These are phyloP conservation scores for Vicia sativa DNA, from an alignment of 306 rosid genomes.

Conservation along the genomic window DNA sequence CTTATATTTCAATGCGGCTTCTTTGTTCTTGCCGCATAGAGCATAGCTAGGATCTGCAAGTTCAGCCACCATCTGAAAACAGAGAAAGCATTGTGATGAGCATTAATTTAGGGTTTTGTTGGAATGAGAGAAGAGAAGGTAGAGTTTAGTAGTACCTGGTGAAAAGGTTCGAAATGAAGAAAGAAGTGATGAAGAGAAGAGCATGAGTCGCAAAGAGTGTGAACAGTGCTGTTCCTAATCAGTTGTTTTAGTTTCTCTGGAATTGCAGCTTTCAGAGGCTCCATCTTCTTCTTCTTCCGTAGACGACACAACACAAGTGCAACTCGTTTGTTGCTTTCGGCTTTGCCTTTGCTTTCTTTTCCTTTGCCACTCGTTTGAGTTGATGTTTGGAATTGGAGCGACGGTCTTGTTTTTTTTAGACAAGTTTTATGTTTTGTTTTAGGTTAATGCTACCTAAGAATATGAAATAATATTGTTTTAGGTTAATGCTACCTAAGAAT, in stretches of 20 bases:
- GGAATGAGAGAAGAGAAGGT: not conserved
- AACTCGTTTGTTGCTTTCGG: not conserved
- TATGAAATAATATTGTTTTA: no score
- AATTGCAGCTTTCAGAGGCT: constrained; percentile 64
- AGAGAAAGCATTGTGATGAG: not conserved
- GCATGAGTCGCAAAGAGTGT: constrained; percentile 55
- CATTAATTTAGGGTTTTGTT: constrained; percentile 27
- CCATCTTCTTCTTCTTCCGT: constrained; percentile 49
- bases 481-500: no score
- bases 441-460: no score
- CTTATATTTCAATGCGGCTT: constrained; percentile 65
- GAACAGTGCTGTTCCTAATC: constrained; percentile 47
- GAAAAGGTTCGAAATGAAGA: constrained; percentile 64
- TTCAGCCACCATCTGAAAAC: constrained; percentile 55
- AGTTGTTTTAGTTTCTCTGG: constrained; percentile 60
- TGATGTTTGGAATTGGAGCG: no score
- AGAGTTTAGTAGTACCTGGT: constrained; percentile 45
- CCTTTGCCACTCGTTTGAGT: not conserved
- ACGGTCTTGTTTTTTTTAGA: no score
- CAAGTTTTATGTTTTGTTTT: no score
- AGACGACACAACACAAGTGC: not conserved
- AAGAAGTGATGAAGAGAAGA: constrained; percentile 62
- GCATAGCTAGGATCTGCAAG: constrained; percentile 56
- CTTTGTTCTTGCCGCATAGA: constrained; percentile 74
- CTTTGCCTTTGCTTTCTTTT: not conserved